Conservation (phyloP, 2,329 filamentous ascomycete genomes). For the Penicillium sp. region DNA sequence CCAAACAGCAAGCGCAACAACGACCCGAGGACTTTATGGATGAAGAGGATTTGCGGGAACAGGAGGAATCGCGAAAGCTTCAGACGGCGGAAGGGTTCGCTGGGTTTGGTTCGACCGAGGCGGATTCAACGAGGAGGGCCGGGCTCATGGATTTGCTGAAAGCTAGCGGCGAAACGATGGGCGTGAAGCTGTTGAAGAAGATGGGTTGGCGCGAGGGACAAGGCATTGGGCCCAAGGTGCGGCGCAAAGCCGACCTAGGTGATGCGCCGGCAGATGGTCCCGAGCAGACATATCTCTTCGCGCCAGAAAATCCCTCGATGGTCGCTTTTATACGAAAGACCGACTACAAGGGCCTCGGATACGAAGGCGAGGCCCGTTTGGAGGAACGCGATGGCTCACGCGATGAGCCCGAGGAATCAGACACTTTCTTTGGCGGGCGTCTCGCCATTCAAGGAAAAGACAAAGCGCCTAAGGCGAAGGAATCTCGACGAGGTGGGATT, state of each 20-base stretch:
- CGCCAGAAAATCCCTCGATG: conserved; percentile 74
- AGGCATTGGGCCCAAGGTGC: conserved; percentile 83
- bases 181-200: conserved; percentile 74
- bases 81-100: conserved; percentile 72
- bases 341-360: conserved; percentile 49
- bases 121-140: conserved; percentile 52
- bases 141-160: conserved; percentile 71
- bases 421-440: conserved; percentile 40
- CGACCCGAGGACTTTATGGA: conserved; percentile 95
- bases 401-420: conserved; percentile 24
- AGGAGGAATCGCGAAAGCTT: conserved; percentile 71
- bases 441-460: conserved; percentile 31
- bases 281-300: conserved; percentile 69
- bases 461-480: conserved; percentile 53
- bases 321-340: conserved; percentile 49
- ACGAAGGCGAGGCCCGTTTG: conserved; percentile 41
- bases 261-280: conserved; percentile 44
- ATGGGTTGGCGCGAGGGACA: conserved; percentile 98
- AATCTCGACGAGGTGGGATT: conserved; percentile 63
- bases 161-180: conserved; percentile 76
- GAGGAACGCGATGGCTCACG: conserved; percentile 17
- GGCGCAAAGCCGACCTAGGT: conserved; percentile 68
- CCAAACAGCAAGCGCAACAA: conserved; percentile 52
- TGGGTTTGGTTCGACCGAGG: conserved; percentile 67
- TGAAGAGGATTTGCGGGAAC: conserved; percentile 87